phyloP scores from a whole-genome alignment of 2,329 filamentous ascomycete species.

The Aureobasidium pullulans region DNA sequence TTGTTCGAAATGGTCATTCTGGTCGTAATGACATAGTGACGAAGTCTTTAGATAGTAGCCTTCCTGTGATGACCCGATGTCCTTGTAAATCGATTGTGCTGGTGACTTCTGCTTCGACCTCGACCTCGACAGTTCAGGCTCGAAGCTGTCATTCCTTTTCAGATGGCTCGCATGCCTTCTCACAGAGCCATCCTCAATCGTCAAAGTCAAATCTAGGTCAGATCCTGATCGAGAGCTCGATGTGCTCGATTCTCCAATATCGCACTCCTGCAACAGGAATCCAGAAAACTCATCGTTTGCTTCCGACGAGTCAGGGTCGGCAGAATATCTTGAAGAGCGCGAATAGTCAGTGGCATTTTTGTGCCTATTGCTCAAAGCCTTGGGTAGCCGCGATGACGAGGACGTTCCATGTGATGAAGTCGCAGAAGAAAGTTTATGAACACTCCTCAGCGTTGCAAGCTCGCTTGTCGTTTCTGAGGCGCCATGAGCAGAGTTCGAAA shows the following conservation, averaged over 20 bases:
- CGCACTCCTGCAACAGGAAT: neutral
- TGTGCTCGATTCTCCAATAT: neutral
- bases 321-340: neutral
- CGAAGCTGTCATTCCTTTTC: conserved; percentile 1
- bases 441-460: neutral
- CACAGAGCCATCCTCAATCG: neutral
- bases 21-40: neutral
- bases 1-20: neutral
- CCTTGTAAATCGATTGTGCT: neutral
- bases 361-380: neutral
- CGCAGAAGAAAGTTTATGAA: neutral
- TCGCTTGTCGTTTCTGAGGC: conserved; percentile 4
- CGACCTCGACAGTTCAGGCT: neutral
- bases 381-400: neutral
- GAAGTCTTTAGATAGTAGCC: neutral
- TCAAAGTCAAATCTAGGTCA: neutral
- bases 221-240: conserved; percentile 7
- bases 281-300: neutral
- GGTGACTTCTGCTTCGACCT: neutral
- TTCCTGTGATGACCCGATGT: neutral
- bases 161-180: neutral
- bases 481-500: neutral
- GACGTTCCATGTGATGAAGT: neutral
- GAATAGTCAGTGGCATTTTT: neutral
- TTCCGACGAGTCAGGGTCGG: neutral